These are phyloP conservation scores for Ogataea paradorogensis DNA, from an alignment of 805 yeast species.

Conservation along the genomic window DNA sequence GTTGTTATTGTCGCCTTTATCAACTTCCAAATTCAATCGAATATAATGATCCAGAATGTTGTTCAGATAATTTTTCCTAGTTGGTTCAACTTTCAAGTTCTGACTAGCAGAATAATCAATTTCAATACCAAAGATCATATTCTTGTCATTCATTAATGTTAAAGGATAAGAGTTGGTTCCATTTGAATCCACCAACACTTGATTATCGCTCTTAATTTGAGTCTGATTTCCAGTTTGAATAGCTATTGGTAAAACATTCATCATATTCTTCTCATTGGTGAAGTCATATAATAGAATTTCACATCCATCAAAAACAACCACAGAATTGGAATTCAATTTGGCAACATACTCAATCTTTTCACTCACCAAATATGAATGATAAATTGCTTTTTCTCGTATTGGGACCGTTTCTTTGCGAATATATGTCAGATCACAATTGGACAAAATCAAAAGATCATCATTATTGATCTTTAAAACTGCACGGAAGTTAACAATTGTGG, in stretches of 20 bases:
- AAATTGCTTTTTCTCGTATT: conserved; percentile 15
- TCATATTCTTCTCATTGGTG: conserved; percentile 23
- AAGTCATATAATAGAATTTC: conserved; percentile 32
- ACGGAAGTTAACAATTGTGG: conserved; percentile 26
- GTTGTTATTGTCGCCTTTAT: conserved; percentile 17
- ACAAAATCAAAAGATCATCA: conserved; percentile 30
- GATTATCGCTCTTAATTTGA: background rate
- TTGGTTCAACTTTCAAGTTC: conserved; percentile 31
- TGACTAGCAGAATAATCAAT: conserved; percentile 33
- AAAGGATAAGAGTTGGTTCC: conserved; percentile 47
- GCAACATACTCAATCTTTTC: conserved; percentile 32
- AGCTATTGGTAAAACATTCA: conserved; percentile 27
- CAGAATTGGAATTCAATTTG: conserved; percentile 25
- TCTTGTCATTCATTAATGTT: conserved; percentile 44
- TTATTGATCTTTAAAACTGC: conserved; percentile 27
- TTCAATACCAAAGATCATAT: conserved; percentile 49
- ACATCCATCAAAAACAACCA: conserved; percentile 35
- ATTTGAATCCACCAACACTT: conserved; percentile 24
- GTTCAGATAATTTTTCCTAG: conserved; percentile 43
- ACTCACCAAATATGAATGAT: conserved; percentile 25
- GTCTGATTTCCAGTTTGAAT: conserved; percentile 34
- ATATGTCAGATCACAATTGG: conserved; percentile 30
- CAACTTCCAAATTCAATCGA: conserved; percentile 26
- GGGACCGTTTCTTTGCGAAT: conserved; percentile 21
- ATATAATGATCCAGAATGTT: conserved; percentile 49